Conservation (phyloP, 2,329 filamentous ascomycete genomes). For the Exophiala aquamarina region DNA sequence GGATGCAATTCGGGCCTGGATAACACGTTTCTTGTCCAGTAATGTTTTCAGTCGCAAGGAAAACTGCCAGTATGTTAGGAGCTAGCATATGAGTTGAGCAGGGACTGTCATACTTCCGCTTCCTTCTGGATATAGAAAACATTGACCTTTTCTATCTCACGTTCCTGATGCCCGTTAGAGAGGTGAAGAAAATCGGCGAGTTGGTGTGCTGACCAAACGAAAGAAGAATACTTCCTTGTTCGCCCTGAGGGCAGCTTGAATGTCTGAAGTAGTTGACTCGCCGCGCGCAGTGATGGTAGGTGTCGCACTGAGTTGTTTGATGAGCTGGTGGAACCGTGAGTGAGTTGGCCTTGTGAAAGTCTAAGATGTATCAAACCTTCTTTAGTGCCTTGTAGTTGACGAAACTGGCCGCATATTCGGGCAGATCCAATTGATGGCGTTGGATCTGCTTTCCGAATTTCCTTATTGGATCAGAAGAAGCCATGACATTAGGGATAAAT, state of each 20-base stretch:
- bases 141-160: conserved; percentile 98
- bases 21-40: conserved; percentile 88
- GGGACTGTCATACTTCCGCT: conserved; percentile 69
- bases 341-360: conserved; percentile 6
- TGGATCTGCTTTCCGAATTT: conserved; percentile 99
- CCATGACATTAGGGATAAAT: conserved; percentile 6
- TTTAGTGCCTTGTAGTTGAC: conserved; percentile 99
- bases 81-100: conserved; percentile 6
- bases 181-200: background rate
- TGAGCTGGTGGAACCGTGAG: conserved; percentile 65
- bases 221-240: conserved; percentile 99
- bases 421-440: conserved; percentile 97
- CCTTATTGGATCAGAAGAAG: conserved; percentile 54
- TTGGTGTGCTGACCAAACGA: conserved; percentile 65
- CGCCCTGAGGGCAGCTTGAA: conserved; percentile 69
- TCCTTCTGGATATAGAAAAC: conserved; percentile 97
- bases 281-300: conserved; percentile 78
- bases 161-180: conserved; percentile 62
- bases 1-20: conserved; percentile 75
- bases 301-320: conserved; percentile 94
- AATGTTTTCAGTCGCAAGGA: conserved; percentile 90
- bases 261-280: conserved; percentile 41
- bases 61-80: conserved; percentile 58
- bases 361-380: conserved; percentile 64
- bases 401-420: conserved; percentile 98